Percentiles rank a stretch among this genome's conserved stretches.
Evolutionary conservation across 208 protist species (phyloP).

Genomic region (Trypanosoma lewisi): DNA sequence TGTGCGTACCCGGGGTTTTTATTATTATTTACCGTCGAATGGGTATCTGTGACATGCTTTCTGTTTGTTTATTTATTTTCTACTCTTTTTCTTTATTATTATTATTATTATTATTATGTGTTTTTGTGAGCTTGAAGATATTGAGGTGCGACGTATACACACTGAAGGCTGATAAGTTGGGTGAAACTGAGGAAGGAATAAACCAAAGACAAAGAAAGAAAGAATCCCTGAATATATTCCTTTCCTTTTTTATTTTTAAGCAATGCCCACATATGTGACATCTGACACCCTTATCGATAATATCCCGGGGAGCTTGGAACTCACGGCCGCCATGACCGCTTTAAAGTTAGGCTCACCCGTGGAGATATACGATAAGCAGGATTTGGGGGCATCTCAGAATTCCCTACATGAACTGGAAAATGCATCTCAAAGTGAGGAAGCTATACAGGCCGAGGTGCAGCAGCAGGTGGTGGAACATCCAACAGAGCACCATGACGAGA

Average conservation of each 20-base stretch:
- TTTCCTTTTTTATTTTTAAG: not conserved
- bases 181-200: too few relatives aligned
- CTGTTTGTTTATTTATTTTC: not conserved
- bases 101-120: too few relatives aligned
- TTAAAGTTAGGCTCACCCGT: not conserved
- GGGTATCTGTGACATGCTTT: not conserved
- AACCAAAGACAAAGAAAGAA: too few relatives aligned
- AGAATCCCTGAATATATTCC: not conserved
- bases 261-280: conserved; percentile 22
- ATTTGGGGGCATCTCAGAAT: not conserved
- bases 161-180: too few relatives aligned
- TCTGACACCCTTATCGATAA: conserved; percentile 11
- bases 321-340: not conserved
- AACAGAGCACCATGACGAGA: not conserved
- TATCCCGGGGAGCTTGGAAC: not conserved
- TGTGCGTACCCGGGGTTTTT: not conserved
- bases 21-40: not conserved
- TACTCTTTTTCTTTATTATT: too few relatives aligned
- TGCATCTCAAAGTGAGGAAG: not conserved
- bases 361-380: conserved; percentile 8
- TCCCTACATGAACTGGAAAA: not conserved
- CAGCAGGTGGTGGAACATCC: conserved; percentile 13
- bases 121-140: too few relatives aligned
- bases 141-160: too few relatives aligned
- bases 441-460: not conserved